phyloP scores from a whole-genome alignment of 2,329 filamentous ascomycete species.

The Sporothrix variecibatus region DNA sequence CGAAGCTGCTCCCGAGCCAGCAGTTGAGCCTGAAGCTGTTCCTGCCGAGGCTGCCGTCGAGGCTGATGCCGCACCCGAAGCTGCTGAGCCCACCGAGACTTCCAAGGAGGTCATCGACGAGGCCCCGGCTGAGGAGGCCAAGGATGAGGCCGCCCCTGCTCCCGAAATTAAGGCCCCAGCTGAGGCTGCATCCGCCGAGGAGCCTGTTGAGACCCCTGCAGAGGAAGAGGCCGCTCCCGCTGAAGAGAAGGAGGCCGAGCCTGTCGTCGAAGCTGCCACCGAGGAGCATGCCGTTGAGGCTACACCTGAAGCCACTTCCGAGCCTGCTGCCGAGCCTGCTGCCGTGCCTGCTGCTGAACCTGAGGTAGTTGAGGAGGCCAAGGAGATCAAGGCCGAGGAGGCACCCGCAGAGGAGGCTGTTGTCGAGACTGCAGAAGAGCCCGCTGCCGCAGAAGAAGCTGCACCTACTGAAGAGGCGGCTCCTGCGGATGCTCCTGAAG shows the following conservation, averaged over 20 bases:
- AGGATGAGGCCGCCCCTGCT: background rate
- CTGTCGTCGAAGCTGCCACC: background rate
- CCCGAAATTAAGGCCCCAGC: background rate
- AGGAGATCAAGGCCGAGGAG: background rate
- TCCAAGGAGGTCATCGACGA: background rate
- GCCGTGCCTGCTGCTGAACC: background rate
- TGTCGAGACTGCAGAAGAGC: background rate
- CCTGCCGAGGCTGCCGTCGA: background rate
- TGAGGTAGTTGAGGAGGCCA: background rate
- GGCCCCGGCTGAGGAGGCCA: background rate
- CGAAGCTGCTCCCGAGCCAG: background rate
- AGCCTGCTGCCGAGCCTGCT: background rate
- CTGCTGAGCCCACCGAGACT: background rate
- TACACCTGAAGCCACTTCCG: background rate
- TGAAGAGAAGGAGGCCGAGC: background rate
- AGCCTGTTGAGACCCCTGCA: background rate
- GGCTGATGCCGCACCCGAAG: background rate
- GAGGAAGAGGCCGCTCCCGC: background rate
- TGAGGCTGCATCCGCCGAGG: background rate
- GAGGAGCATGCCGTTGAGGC: background rate
- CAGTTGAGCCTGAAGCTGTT: background rate
- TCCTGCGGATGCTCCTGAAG: background rate
- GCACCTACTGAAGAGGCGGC: background rate
- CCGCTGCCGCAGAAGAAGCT: background rate
- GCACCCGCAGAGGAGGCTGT: background rate